Base-by-base conservation (phyloP, 768 basidiomycete species). In the Suillus fuscotomentosus region DNA sequence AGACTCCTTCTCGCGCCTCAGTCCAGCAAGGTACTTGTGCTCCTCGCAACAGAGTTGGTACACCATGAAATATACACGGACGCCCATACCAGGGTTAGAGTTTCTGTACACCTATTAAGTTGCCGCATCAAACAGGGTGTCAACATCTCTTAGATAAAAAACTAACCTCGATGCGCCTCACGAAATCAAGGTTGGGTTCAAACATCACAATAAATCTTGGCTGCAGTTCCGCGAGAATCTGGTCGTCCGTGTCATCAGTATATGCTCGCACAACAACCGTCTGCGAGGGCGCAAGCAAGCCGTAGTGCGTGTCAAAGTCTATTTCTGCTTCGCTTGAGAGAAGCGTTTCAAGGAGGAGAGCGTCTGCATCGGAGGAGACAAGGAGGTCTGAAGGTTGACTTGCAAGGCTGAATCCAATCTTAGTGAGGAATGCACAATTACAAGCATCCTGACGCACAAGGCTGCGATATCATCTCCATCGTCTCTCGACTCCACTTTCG, bases 181-280 rank as follows among this genome's bases (percentile, higher is more conserved):
- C 86, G 70, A 98, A 99, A 60, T 97, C 92, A 73, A 94, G 89
- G 70, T 88, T 92, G 3, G 97, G 95, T 71, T 99, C 97, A 68
- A 91, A 95, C 91, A 99, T 94, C 55, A 99, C 87, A 60, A 99
- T 89, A 72, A 95, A 99, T 66, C 89, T 87, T 2, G 97, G 97
- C 65, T 90, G 82, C 9, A 99, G 81, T 73, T 99, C 97, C 48
- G 87, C 84, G 39, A 99, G 80, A 59, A 98, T 78, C 47, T 88
- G 84, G 73, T 99, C 97, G 69, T 99, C 97, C 3, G 91, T 86
- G 72, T 99, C 97, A 54, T 95, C 95, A 0, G 91, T 88, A 71
- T 95, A 99, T 1, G 92, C 85, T 3, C 96, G 86, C 38, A 99
- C 85, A 48, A 99, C 75, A 24, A 99, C 87, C 0, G 91, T 89